Evolutionary conservation across 2,329 filamentous ascomycete species (phyloP).

Genomic region (Aspergillus chevalieri): DNA sequence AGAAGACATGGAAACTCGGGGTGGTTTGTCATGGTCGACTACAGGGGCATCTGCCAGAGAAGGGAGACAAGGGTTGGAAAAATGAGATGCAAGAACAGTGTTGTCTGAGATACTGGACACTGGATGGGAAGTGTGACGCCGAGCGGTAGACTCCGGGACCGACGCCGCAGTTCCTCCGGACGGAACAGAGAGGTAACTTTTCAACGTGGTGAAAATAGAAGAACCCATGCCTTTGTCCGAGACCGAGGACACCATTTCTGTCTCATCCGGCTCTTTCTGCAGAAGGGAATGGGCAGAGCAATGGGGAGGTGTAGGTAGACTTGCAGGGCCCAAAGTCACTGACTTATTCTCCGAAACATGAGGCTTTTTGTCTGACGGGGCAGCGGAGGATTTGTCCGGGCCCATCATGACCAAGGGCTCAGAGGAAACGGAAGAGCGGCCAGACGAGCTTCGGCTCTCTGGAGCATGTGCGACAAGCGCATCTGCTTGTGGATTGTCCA

Average conservation of each 20-base stretch:
- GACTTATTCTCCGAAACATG: conserved; percentile 20
- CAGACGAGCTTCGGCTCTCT: conserved; percentile 19
- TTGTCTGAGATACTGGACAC: conserved; percentile 60
- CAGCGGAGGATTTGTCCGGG: conserved; percentile 26
- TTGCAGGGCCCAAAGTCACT: conserved; percentile 28
- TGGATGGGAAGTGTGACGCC: conserved; percentile 47
- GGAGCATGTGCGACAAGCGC: conserved; percentile 16
- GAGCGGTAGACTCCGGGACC: conserved; percentile 29
- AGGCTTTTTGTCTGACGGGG: conserved; percentile 18
- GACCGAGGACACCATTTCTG: conserved; percentile 32
- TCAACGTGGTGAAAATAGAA: conserved; percentile 37
- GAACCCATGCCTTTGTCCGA: conserved; percentile 35
- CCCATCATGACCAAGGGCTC: conserved; percentile 40
- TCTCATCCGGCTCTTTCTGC: conserved; percentile 38
- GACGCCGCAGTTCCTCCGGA: conserved; percentile 18
- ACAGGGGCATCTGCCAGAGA: conserved; percentile 43
- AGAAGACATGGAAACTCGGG: conserved; percentile 35
- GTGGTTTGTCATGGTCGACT: conserved; percentile 40
- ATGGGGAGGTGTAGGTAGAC: conserved; percentile 40
- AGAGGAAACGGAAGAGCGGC: conserved; percentile 25
- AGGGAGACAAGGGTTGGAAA: conserved; percentile 61
- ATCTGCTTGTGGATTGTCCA: conserved; percentile 20
- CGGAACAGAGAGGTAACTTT: conserved; percentile 37
- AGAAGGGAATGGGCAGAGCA: conserved; percentile 39
- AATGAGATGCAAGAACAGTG: conserved; percentile 60